These are phyloP conservation scores for Vigna trinervia DNA, from an alignment of 306 rosid genomes.

Conservation along the genomic window DNA sequence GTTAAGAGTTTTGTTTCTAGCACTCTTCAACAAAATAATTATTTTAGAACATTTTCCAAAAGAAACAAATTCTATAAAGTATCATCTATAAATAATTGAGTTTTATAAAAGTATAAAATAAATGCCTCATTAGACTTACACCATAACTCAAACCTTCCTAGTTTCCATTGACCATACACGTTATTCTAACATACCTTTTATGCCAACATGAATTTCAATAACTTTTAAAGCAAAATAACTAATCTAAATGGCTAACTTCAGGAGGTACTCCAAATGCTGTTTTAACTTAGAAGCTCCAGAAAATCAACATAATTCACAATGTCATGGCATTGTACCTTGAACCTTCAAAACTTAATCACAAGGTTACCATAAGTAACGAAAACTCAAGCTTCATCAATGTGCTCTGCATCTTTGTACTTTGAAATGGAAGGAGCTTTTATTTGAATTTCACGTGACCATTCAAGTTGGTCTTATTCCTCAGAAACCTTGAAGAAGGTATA, in stretches of 20 bases:
- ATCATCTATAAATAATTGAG: not conserved
- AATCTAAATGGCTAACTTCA: constrained; percentile 12
- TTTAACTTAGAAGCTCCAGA: not conserved
- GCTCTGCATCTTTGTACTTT: constrained; percentile 17
- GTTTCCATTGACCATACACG: constrained; percentile 1
- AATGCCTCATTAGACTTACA: not conserved
- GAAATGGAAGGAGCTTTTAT: constrained; percentile 15
- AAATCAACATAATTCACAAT: too few species aligned
- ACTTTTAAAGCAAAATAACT: constrained; percentile 1
- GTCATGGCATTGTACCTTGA: not conserved
- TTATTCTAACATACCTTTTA: not conserved
- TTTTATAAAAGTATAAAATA: not conserved
- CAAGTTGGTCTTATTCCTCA: constrained; percentile 60
- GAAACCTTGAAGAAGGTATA: constrained; percentile 95
- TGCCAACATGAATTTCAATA: not conserved
- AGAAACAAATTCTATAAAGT: not conserved
- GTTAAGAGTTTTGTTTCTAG: too few species aligned
- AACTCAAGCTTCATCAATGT: constrained; percentile 28
- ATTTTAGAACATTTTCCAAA: not conserved
- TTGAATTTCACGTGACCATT: constrained; percentile 38
- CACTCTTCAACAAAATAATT: not conserved
- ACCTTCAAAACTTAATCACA: constrained; percentile 22
- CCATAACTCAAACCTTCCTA: not conserved
- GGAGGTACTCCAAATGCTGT: constrained; percentile 7
- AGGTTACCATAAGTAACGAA: constrained; percentile 17